Conservation (phyloP, 2,329 filamentous ascomycete genomes). For the Colletotrichum camelliae region DNA sequence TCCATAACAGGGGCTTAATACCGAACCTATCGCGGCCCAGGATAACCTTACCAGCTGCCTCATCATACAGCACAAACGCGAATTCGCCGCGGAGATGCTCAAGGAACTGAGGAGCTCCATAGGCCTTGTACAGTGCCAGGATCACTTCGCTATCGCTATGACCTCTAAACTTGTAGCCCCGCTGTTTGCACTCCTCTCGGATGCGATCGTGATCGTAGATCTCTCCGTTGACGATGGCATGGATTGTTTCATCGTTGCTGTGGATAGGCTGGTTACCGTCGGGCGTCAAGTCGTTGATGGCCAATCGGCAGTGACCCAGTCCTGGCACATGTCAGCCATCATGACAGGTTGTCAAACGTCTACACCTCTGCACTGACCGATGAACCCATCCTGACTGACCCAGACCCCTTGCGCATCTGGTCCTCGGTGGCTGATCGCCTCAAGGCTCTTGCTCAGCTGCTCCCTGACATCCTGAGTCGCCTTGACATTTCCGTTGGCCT, state of each 20-base stretch:
- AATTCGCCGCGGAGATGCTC: conserved; percentile 58
- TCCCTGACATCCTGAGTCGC: background rate
- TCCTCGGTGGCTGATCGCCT: conserved; percentile 31
- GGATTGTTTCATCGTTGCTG: conserved; percentile 39
- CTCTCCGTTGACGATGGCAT: conserved; percentile 65
- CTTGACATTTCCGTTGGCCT: background rate
- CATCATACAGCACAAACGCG: conserved; percentile 55
- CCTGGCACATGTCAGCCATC: background rate
- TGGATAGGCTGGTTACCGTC: conserved; percentile 52
- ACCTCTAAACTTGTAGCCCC: conserved; percentile 48
- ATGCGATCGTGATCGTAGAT: conserved; percentile 58
- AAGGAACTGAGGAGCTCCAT: conserved; percentile 42
- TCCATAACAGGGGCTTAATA: conserved; percentile 62
- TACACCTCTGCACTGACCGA: background rate
- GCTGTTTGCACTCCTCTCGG: conserved; percentile 37
- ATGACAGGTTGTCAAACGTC: too few relatives aligned
- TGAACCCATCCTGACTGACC: conserved; percentile 14
- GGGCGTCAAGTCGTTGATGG: conserved; percentile 56
- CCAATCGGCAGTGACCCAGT: conserved; percentile 53
- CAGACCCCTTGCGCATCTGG: conserved; percentile 32
- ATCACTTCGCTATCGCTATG: conserved; percentile 58
- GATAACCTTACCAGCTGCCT: conserved; percentile 39
- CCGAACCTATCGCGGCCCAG: conserved; percentile 60
- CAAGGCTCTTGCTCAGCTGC: conserved; percentile 25
- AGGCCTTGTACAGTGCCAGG: conserved; percentile 53